Percentiles rank a stretch among this genome's conserved stretches.
Conservation (phyloP, 2,329 filamentous ascomycete genomes). For the Calycina herbarum region DNA sequence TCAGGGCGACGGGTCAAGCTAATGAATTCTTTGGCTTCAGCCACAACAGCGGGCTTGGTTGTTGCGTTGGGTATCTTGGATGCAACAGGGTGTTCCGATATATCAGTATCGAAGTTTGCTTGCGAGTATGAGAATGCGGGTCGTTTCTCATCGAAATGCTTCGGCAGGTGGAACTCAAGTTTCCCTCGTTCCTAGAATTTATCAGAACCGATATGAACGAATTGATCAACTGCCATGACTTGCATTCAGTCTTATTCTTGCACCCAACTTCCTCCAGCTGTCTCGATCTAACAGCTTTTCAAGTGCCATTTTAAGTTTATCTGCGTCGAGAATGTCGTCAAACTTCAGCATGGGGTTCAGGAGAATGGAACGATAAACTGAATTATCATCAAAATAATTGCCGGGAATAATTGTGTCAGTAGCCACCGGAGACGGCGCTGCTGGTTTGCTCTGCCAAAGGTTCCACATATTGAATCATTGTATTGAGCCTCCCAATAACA, state of each 20-base stretch:
- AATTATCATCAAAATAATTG: background rate
- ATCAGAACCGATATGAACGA: slow-evolving; percentile 4
- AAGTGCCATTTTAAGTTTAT: background rate
- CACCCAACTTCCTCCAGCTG: slow-evolving; percentile 47
- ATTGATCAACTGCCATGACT: slow-evolving; percentile 7
- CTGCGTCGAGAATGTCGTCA: background rate
- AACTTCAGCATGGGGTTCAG: background rate
- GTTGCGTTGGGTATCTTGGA: slow-evolving; percentile 40
- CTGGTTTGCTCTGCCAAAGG: background rate
- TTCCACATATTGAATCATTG: background rate
- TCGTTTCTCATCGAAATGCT: slow-evolving; percentile 37
- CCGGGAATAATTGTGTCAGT: background rate
- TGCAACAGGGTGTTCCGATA: slow-evolving; percentile 45
- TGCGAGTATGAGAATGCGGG: slow-evolving; percentile 46
- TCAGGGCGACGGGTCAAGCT: slow-evolving; percentile 27
- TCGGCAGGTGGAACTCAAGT: slow-evolving; percentile 44
- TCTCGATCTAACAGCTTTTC: slow-evolving; percentile 41
- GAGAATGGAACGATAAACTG: background rate
- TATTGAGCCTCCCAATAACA: too few species aligned
- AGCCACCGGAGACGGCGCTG: background rate
- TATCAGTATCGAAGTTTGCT: slow-evolving; percentile 36
- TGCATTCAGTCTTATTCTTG: slow-evolving; percentile 44
- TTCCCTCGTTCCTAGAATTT: slow-evolving; percentile 19
- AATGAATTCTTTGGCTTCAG: slow-evolving; percentile 16
- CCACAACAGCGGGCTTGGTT: slow-evolving; percentile 34